Base-by-base conservation (phyloP, 495 filamentous ascomycete species). In the Thermochaetoides thermophila region DNA sequence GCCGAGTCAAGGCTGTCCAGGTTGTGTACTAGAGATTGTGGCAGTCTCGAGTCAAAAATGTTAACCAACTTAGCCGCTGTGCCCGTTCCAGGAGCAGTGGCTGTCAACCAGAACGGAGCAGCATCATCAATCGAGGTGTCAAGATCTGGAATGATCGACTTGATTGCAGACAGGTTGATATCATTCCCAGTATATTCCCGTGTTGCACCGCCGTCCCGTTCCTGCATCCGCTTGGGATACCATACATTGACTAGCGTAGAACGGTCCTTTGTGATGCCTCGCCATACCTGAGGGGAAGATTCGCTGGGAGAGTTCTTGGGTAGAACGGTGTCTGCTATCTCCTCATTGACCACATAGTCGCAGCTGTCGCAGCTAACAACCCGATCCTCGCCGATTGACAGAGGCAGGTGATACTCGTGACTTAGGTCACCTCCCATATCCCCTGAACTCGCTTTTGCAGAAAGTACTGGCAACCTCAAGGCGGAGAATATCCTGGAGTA, bases 391-490 rank as follows among this genome's bases (percentile, higher is more conserved):
- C 89, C 89, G 30, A 78, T 75, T 7, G 63, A 40, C n/a, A 76
- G 79, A 14, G 76, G 63, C 32, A 93, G 78, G 47, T 94, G 86
- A 50, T 86, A 96, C 46, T 97, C 89, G 55, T 97, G 89, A 45
- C 85, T 95, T 10, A 94, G 52, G 35, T 73, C 76, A 7, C 89
- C 89, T 17, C 89, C 89, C 69, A 97, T 97, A 32, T 80, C 80
- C n/a, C 89, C 89, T 1, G 87, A 92, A 53, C 86, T 83, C 6
- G 89, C 89, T 42, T 81, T 74, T 4, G 87, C 87, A 14, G 84
- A 74, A 3, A 94, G 48, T 42, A 81, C 84, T 1, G 84, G 85
- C 7, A 97, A 59, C 43, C 76, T 82, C 13, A 97, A 61, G 38
- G 92, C 83, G 25, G 79, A 55, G 40, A 97, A 94, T 17, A 96